phyloP scores from a whole-genome alignment of 768 basidiomycete genomes.

The Leccinum broughii region DNA sequence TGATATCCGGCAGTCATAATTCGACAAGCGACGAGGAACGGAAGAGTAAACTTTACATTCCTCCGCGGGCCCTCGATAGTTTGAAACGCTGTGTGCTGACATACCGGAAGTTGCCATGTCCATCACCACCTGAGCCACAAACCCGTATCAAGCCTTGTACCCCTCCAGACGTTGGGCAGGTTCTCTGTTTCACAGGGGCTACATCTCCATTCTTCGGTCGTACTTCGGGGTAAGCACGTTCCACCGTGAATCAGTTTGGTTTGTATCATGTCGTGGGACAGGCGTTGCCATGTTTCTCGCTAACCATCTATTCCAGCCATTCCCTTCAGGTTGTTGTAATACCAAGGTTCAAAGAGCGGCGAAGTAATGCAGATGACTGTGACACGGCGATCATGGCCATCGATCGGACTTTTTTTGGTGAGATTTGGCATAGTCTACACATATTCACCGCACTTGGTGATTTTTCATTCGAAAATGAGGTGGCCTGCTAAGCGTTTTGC shows the following conservation, averaged over 20 bases:
- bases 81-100: slow-evolving; percentile 18
- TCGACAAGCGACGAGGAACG: slow-evolving; percentile 11
- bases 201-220: slow-evolving; percentile 8
- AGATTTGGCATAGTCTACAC: slow-evolving; percentile 9
- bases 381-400: slow-evolving; percentile 27
- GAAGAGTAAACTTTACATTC: slow-evolving; percentile 4
- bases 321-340: slow-evolving; percentile 15
- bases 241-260: background rate
- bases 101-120: slow-evolving; percentile 16
- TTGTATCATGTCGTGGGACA: background rate
- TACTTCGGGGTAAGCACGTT: background rate
- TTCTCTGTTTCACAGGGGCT: background rate
- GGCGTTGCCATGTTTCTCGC: background rate
- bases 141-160: background rate
- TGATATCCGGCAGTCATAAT: slow-evolving; percentile 3
- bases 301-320: background rate
- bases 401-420: slow-evolving; percentile 23
- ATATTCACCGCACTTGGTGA: slow-evolving; percentile 18
- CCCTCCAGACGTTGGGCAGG: background rate
- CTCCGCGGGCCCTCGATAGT: slow-evolving; percentile 31
- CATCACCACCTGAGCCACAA: background rate
- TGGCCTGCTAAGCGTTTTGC: slow-evolving; percentile 8
- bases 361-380: slow-evolving; percentile 12
- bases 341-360: slow-evolving; percentile 13
- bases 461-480: slow-evolving; percentile 28